phyloP scores from a whole-genome alignment of 192 early-diverging fungal genomes.

The Globomyces pollinis-pini region DNA sequence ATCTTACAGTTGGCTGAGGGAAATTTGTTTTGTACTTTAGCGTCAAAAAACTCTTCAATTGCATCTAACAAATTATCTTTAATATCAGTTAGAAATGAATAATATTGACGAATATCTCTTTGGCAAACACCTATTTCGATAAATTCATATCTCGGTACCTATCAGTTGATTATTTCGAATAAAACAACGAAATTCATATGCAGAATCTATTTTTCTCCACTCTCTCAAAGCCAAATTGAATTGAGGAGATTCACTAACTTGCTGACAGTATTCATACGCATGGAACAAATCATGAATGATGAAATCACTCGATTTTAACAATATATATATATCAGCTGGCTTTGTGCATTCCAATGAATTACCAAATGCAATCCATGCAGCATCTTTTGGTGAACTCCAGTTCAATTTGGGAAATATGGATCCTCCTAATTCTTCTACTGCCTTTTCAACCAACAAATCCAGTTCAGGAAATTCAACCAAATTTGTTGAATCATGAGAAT shows the following conservation, averaged over 20 bases:
- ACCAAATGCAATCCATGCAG: constrained; percentile 79
- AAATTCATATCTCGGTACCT: too few relatives aligned
- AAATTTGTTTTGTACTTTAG: constrained; percentile 56
- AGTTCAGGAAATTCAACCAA: constrained; percentile 50
- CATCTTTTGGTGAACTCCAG: constrained; percentile 94
- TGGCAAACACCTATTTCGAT: too few relatives aligned
- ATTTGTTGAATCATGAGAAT: constrained; percentile 16
- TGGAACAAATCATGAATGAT: constrained; percentile 73
- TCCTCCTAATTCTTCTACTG: constrained; percentile 67
- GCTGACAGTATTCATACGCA: constrained; percentile 62
- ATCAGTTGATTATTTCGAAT: too few relatives aligned
- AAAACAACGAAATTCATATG: constrained; percentile 96
- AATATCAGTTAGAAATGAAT: constrained; percentile 65
- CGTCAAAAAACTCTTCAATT: constrained; percentile 62
- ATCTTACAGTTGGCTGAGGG: constrained; percentile 56
- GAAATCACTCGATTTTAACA: constrained; percentile 92
- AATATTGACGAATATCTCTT: constrained; percentile 72
- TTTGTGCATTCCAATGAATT: constrained; percentile 70
- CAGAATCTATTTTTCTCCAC: constrained; percentile 78
- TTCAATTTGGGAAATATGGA: constrained; percentile 88
- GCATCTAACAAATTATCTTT: constrained; percentile 57
- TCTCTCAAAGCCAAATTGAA: constrained; percentile 72
- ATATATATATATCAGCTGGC: constrained; percentile 70
- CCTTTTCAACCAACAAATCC: constrained; percentile 49
- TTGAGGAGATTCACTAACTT: background rate